Base-by-base conservation (phyloP, 1,284 basidiomycete species). In the Ustilago tritici region DNA sequence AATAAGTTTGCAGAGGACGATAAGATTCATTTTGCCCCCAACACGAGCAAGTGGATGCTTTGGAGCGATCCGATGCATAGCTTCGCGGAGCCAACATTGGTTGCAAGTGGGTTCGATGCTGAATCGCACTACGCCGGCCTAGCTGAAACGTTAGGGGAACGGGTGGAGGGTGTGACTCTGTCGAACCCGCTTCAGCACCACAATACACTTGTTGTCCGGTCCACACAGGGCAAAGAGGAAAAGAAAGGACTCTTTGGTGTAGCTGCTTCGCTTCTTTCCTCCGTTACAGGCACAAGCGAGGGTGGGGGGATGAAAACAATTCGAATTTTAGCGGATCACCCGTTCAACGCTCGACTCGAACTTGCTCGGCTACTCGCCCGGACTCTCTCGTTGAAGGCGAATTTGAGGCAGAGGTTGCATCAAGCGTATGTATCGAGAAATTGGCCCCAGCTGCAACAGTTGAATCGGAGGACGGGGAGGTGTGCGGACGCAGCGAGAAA, bases 11-110 rank as follows among this genome's bases (percentile, higher is more conserved):
- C 52, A 4, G 70, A 70, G 46, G 80, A 84, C 46, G 79, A 83
- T 55, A 67, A 76, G 61, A 81, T 84, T 43, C 81, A 82, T 56
- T 84, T 83, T 67, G 77, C 83, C 57, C 85, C 87, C 11, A 87
- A 87, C 62, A 81, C 86, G 11, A 74, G 76, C 64, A 87, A 87
- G 71, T 87, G 83, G 82, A 70, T 87, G 57, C 66, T 87, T 4
- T 87, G 87, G 87, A 81, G 85, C 66, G 79, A 80, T 65, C 77
- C 80, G 7, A 65, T 66, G 35, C 70, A 76, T 36, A 69, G 73
- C 35, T 79, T 78, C 43, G 79, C 82, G 58, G 73, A 78, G 17
- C 79, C 82, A 2, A 79, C 66, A 17, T 52, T 81, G 8, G 68
- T 66, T 5, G 72, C 77, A 1, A 55, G 58, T 3, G 73, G 79